Evolutionary conservation across 352 stramenopile species (phyloP).

Genomic region (Peronospora belbahrii): DNA sequence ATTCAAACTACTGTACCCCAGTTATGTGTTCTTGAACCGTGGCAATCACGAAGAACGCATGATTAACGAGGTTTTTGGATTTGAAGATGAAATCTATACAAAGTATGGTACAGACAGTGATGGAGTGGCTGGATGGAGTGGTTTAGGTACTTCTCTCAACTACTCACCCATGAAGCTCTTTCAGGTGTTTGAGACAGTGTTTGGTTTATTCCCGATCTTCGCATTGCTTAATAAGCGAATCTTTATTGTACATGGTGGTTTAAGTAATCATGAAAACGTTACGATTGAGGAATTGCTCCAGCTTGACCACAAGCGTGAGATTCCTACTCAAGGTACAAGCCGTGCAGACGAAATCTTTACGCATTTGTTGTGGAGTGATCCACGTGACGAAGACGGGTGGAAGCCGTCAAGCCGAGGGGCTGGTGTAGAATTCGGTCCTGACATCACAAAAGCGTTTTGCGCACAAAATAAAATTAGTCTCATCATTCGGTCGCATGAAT

Average conservation of each 20-base stretch:
- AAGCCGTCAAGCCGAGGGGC: conserved; percentile 71
- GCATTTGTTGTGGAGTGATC: conserved; percentile 89
- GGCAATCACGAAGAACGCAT: conserved; percentile 93
- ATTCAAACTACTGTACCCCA: conserved; percentile 86
- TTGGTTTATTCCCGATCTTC: conserved; percentile 85
- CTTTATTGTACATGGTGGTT: conserved; percentile 90
- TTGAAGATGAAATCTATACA: conserved; percentile 75
- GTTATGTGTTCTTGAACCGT: conserved; percentile 89
- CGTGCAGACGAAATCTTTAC: conserved; percentile 87
- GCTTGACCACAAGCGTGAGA: conserved; percentile 83
- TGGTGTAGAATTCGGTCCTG: conserved; percentile 89
- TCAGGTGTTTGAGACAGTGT: conserved; percentile 80
- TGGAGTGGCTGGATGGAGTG: conserved; percentile 53
- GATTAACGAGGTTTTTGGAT: conserved; percentile 89
- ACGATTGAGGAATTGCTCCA: conserved; percentile 78
- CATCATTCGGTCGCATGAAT: conserved; percentile 92
- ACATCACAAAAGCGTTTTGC: conserved; percentile 90
- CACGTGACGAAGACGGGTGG: conserved; percentile 55
- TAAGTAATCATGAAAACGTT: conserved; percentile 84
- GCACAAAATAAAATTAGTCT: conserved; percentile 77
- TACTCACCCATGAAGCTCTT: conserved; percentile 79
- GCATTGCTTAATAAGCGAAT: conserved; percentile 86
- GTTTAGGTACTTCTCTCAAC: conserved; percentile 51
- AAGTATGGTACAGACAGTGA: conserved; percentile 78
- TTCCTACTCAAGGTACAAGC: conserved; percentile 70